phyloP scores from a whole-genome alignment of 768 basidiomycete genomes.

The Amanita polypyramis region DNA sequence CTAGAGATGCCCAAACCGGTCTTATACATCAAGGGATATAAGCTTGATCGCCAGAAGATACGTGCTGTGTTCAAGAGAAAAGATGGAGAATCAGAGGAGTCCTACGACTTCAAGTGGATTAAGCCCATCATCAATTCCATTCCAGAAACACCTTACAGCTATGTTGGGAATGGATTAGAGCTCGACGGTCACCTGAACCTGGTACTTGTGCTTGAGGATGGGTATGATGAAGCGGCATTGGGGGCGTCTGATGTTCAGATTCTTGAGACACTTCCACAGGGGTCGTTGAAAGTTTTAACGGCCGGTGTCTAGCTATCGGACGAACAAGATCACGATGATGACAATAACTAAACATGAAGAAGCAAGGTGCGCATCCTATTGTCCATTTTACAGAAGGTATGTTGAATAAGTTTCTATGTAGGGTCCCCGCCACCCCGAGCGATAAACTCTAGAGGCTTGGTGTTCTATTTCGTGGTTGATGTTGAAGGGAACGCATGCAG shows the following conservation, averaged over 20 bases:
- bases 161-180: constrained; percentile 10
- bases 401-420: constrained; percentile 1
- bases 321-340: constrained; percentile 5
- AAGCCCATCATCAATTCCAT: constrained; percentile 7
- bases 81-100: constrained; percentile 10
- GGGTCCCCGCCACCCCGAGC: not conserved
- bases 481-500: constrained; percentile 1
- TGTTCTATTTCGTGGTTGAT: constrained; percentile 1
- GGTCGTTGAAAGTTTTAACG: constrained; percentile 5
- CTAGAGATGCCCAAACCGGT: constrained; percentile 6
- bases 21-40: constrained; percentile 10
- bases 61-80: constrained; percentile 7
- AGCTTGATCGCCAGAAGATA: constrained; percentile 11
- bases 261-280: not conserved
- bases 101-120: constrained; percentile 10
- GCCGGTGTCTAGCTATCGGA: constrained; percentile 6
- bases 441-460: constrained; percentile 1
- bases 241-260: constrained; percentile 4
- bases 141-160: constrained; percentile 11
- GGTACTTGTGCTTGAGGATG: constrained; percentile 8
- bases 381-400: constrained; percentile 4
- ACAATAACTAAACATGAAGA: constrained; percentile 4
- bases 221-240: constrained; percentile 7
- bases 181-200: constrained; percentile 8
- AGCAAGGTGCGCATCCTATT: constrained; percentile 5